Base-by-base conservation (phyloP, 1,284 basidiomycete species). In the Boletus holoroseus region DNA sequence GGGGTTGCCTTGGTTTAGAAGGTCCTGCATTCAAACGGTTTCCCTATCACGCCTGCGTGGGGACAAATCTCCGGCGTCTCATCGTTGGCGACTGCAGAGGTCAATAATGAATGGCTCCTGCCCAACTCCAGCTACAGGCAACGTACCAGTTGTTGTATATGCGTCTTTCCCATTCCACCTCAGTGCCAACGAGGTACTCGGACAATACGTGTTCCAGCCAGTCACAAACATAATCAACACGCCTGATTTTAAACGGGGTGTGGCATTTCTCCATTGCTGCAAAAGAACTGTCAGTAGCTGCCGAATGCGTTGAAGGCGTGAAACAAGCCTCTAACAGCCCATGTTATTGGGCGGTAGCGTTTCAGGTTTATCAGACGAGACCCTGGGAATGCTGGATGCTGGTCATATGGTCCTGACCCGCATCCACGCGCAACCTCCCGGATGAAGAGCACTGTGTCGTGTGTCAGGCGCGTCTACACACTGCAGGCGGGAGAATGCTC, bases 241-340 rank as follows among this genome's bases (percentile, higher is more conserved):
- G 66, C 28, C 54, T 55, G 26, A 71, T 67, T 16, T 51, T 55
- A 30, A 70, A 67, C 9, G 68, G 68, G 2, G 60, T 48, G 20
- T 70, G 68, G 16, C 68, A 67, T 46, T 57, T 69, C 43, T 67
- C 65, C 65, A 70, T 67, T 5, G 50, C 65, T 67, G 32, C 9
- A 34, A 47, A 38, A 31, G 7, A 27, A 28, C 11, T 2, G 15
- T 64, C 20, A 58, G 16, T 7, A 32, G 24, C 18, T 24, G 11
- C 31, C 12, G 7, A 34, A 38, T 7, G 9, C 3, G 4, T 16
- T 5, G 5, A 16, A 38, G n/a, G 15, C 3, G 27, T 18, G n/a
- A 38, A 43, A 55, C 68, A 28, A 27, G 69, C 68, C 64, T 46
- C 63, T 57, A n/a, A 67, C 60, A 9, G 64, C 66, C 67, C 68